Conservation (phyloP, 768 basidiomycete species). For the Gelatoporia subvermispora region DNA sequence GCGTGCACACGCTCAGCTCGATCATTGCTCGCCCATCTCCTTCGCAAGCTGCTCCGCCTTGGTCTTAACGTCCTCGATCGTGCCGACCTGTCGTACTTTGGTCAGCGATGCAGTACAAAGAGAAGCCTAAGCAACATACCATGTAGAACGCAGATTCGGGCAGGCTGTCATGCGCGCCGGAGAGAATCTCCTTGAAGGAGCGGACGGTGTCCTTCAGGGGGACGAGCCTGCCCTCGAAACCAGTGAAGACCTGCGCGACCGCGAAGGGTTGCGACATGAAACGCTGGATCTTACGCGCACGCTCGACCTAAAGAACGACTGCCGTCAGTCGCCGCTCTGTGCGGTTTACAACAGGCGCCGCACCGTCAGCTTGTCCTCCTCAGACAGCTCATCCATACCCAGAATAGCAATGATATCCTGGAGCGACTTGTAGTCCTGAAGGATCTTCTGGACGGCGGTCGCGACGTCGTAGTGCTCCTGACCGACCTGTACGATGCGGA, state of each 20-base stretch:
- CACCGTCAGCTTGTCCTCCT: slow-evolving; percentile 98
- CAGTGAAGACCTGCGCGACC: slow-evolving; percentile 99
- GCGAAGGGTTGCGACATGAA: slow-evolving; percentile 99
- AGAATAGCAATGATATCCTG: slow-evolving; percentile 99
- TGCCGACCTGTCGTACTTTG: slow-evolving; percentile 53
- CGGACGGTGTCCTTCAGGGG: slow-evolving; percentile 93
- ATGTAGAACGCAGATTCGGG: slow-evolving; percentile 99
- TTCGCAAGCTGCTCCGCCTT: slow-evolving; percentile 98
- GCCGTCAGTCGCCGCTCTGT: neutral
- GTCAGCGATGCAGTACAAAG: slow-evolving; percentile 2
- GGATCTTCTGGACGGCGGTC: slow-evolving; percentile 95
- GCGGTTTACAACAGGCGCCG: slow-evolving; percentile 19
- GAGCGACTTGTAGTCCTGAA: slow-evolving; percentile 93
- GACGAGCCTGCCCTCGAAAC: slow-evolving; percentile 97
- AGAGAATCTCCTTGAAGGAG: slow-evolving; percentile 97
- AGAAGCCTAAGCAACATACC: slow-evolving; percentile 35
- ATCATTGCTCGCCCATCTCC: slow-evolving; percentile 64
- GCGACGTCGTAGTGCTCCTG: slow-evolving; percentile 94
- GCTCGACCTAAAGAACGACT: slow-evolving; percentile 66
- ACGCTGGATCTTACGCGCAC: slow-evolving; percentile 97
- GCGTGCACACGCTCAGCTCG: slow-evolving; percentile 1
- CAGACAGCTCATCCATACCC: slow-evolving; percentile 99
- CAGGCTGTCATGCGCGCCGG: slow-evolving; percentile 80
- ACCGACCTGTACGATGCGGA: slow-evolving; percentile 49
- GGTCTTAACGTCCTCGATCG: slow-evolving; percentile 92